phyloP scores from a whole-genome alignment of 345 rosid genomes.

The Combretum micranthum region DNA sequence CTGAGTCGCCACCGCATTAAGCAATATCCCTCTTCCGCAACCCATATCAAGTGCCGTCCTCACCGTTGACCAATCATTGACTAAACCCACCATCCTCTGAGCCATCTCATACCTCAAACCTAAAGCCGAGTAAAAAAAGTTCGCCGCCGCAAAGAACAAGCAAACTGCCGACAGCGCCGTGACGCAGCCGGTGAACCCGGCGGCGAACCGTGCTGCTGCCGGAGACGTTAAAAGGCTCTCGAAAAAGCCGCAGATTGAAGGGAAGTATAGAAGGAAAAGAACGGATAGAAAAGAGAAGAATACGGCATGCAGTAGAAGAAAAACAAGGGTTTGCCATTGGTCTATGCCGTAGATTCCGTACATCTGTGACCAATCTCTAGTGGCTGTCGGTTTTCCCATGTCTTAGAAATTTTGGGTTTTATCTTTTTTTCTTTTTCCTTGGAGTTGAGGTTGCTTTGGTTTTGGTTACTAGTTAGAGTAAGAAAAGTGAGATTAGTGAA shows the following conservation, averaged over 20 bases:
- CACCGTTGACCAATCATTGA: conserved; percentile 83
- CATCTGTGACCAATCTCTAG: conserved; percentile 83
- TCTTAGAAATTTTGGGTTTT: neutral
- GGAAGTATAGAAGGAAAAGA: conserved; percentile 64
- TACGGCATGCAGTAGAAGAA: conserved; percentile 58
- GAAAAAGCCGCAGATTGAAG: conserved; percentile 44
- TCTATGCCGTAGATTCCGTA: conserved; percentile 87
- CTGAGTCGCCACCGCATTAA: conserved; percentile 92
- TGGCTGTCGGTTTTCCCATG: conserved; percentile 5
- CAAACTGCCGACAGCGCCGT: conserved; percentile 68
- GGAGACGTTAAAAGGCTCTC: conserved; percentile 30
- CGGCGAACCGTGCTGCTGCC: conserved; percentile 59
- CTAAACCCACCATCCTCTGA: conserved; percentile 76
- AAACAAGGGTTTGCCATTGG: conserved; percentile 76
- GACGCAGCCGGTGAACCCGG: conserved; percentile 71
- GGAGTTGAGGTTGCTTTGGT: too few relatives aligned
- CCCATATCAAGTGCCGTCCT: conserved; percentile 87
- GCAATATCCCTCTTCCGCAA: conserved; percentile 85
- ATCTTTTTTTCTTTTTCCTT: too few relatives aligned
- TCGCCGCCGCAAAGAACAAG: conserved; percentile 70
- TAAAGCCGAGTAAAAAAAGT: conserved; percentile 78
- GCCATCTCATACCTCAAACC: conserved; percentile 82
- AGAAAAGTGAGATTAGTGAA: too few relatives aligned
- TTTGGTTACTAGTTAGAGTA: too few relatives aligned
- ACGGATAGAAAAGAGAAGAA: conserved; percentile 59